phyloP scores from a whole-genome alignment of 2,329 filamentous ascomycete genomes.

The Basipetospora sp. region DNA sequence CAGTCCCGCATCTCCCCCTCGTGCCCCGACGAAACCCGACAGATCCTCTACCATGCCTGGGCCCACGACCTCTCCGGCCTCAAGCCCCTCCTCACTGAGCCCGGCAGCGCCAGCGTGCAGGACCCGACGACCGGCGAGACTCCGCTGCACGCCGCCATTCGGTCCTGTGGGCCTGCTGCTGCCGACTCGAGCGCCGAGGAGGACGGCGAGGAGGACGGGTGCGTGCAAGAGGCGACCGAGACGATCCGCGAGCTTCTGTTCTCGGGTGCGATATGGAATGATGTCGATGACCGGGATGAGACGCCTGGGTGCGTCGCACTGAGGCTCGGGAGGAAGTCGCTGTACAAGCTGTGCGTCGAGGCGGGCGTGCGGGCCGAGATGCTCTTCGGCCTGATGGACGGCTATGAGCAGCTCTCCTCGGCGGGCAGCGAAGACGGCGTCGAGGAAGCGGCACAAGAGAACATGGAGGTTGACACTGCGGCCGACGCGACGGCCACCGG shows the following conservation, averaged over 20 bases:
- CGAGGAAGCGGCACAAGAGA: slow-evolving; percentile 17
- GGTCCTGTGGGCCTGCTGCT: slow-evolving; percentile 43
- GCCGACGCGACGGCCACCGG: slow-evolving; percentile 17
- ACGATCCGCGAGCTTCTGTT: slow-evolving; percentile 65
- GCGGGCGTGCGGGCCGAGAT: slow-evolving; percentile 85
- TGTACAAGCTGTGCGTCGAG: slow-evolving; percentile 76
- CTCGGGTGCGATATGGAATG: slow-evolving; percentile 93
- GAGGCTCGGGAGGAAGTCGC: slow-evolving; percentile 47
- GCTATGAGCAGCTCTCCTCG: slow-evolving; percentile 59
- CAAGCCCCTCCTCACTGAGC: slow-evolving; percentile 51
- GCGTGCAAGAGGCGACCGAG: slow-evolving; percentile 46
- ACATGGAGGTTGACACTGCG: slow-evolving; percentile 11
- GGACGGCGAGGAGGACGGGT: slow-evolving; percentile 22
- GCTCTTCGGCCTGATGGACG: slow-evolving; percentile 66
- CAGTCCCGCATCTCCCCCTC: slow-evolving; percentile 36
- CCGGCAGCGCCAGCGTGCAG: slow-evolving; percentile 56
- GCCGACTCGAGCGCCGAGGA: background rate
- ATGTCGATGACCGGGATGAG: slow-evolving; percentile 71
- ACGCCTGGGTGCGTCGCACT: slow-evolving; percentile 80
- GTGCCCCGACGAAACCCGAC: slow-evolving; percentile 35
- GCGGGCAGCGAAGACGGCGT: slow-evolving; percentile 32
- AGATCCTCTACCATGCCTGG: slow-evolving; percentile 41
- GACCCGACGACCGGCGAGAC: slow-evolving; percentile 76
- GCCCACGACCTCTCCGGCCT: slow-evolving; percentile 49
- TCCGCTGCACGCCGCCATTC: slow-evolving; percentile 78